These are phyloP conservation scores for Spencermartinsiella europaea DNA, from an alignment of 805 yeast genomes.

Conservation along the genomic window DNA sequence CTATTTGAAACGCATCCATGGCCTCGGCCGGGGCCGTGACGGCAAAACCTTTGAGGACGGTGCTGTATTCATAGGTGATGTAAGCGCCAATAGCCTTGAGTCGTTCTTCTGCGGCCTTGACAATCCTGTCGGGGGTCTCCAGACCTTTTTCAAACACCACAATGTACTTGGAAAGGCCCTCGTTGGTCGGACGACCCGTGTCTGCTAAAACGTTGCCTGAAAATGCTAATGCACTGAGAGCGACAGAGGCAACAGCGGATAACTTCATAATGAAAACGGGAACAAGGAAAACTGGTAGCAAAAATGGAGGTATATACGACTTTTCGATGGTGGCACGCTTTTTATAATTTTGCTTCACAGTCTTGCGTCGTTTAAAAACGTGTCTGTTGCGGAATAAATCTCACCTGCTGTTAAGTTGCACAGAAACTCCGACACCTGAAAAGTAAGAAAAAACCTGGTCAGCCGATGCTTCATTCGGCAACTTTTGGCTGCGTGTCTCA, in stretches of 20 bases:
- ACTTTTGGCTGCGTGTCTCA: neutral
- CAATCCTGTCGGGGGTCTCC: constrained; percentile 30
- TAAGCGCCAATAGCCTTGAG: constrained; percentile 39
- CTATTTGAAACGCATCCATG: constrained; percentile 20
- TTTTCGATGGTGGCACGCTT: too few species aligned
- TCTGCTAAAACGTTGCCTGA: neutral
- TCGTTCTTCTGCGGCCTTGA: constrained; percentile 32
- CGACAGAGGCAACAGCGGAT: neutral
- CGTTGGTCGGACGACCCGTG: neutral
- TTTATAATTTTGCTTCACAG: too few species aligned
- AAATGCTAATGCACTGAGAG: neutral
- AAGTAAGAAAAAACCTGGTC: too few species aligned
- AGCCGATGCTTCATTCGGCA: neutral
- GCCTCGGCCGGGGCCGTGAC: constrained; percentile 35
- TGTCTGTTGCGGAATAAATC: too few species aligned
- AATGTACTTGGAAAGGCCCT: constrained; percentile 21
- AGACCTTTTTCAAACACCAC: constrained; percentile 29
- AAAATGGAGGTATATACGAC: too few species aligned
- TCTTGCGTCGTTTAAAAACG: too few species aligned
- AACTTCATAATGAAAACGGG: too few species aligned
- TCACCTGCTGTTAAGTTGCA: too few species aligned
- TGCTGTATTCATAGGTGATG: constrained; percentile 43
- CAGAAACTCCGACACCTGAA: too few species aligned
- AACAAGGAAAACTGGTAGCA: too few species aligned
- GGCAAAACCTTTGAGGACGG: constrained; percentile 46